A percentile compares a stretch with the other conserved stretches of the same genome.
Evolutionary conservation across 31 red algal species (phyloP).

Genomic region (Bonnemaisonia californica): DNA sequence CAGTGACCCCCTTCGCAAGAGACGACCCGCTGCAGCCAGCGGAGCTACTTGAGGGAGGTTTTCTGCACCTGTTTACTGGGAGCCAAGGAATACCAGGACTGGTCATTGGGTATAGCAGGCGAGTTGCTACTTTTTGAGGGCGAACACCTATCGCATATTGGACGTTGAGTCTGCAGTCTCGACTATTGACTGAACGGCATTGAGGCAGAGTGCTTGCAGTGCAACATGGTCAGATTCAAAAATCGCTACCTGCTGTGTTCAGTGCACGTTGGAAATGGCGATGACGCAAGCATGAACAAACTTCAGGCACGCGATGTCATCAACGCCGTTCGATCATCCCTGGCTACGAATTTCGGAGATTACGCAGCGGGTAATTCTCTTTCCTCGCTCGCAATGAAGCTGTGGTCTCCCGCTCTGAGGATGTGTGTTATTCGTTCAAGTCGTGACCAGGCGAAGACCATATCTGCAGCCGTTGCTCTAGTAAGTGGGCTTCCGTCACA

Average conservation of each 20-base stretch:
- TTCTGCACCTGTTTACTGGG: too few species aligned
- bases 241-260: conserved; percentile 61
- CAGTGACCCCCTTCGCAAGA: too few species aligned
- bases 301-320: conserved; percentile 36
- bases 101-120: too few species aligned
- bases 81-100: too few species aligned
- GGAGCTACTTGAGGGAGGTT: too few species aligned
- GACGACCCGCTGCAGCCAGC: too few species aligned
- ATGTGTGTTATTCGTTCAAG: conserved; percentile 45
- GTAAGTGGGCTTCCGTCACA: conserved; percentile 14
- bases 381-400: conserved; percentile 50
- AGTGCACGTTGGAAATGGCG: conserved; percentile 25
- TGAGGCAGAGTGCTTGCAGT: too few species aligned
- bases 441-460: conserved; percentile 35
- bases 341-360: conserved; percentile 59
- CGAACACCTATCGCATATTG: too few species aligned
- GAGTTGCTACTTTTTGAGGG: too few species aligned
- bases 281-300: conserved; percentile 12
- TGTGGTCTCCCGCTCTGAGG: conserved; percentile 51
- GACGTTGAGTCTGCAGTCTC: too few species aligned
- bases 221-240: conserved; percentile 77
- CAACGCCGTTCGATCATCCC: conserved; percentile 30
- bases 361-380: conserved; percentile 46
- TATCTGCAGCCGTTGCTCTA: conserved; percentile 33
- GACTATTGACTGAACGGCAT: too few species aligned